These are phyloP conservation scores for Tuber magnatum DNA, from an alignment of 495 filamentous ascomycete genomes.

Conservation along the genomic window DNA sequence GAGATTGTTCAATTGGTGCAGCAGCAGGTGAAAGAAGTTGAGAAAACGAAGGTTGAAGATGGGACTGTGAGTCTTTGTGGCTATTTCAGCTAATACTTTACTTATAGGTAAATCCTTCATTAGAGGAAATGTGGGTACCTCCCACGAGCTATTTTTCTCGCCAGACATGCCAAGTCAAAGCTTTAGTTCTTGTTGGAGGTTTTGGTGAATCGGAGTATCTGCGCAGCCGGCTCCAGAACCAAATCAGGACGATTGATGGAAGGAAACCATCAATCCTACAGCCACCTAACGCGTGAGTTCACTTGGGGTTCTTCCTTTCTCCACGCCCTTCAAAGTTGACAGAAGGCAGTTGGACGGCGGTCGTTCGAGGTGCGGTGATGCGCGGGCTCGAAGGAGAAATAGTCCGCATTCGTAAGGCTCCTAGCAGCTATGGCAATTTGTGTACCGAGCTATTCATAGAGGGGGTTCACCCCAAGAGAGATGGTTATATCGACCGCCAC, in stretches of 20 bases:
- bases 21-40: constrained; percentile 53
- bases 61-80: not conserved
- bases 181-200: constrained; percentile 60
- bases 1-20: constrained; percentile 57
- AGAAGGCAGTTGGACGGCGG: constrained; percentile 21
- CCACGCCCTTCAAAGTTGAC: not conserved
- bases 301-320: too few relatives aligned
- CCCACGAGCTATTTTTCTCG: too few relatives aligned
- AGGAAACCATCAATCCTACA: constrained; percentile 8
- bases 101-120: too few relatives aligned
- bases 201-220: constrained; percentile 62
- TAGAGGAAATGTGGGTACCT: too few relatives aligned
- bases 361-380: constrained; percentile 20
- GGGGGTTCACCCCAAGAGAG: constrained; percentile 9
- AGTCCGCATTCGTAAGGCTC: constrained; percentile 13
- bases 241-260: constrained; percentile 50
- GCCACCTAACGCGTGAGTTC: constrained; percentile 13
- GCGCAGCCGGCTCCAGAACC: constrained; percentile 55
- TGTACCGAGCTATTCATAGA: not conserved
- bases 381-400: constrained; percentile 2
- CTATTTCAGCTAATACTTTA: too few relatives aligned
- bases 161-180: not conserved
- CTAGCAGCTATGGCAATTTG: constrained; percentile 6
- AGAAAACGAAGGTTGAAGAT: not conserved
- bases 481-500: not conserved